Evolutionary conservation across 192 early-diverging fungal genomes (phyloP).

Genomic region (Bifiguratus adelaidae): DNA sequence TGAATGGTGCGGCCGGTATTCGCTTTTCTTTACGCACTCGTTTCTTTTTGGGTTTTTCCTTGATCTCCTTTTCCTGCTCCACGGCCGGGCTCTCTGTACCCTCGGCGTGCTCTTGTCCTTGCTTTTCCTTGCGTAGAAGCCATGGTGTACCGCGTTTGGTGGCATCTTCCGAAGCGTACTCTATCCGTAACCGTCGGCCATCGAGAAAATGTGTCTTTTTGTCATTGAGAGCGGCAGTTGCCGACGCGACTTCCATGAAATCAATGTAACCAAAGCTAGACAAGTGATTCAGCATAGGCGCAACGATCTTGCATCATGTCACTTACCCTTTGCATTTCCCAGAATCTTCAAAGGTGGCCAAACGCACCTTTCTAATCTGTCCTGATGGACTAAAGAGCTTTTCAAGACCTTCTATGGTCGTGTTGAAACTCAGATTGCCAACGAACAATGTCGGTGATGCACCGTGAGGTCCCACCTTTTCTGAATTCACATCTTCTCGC

Average conservation of each 20-base stretch:
- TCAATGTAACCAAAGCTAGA: conserved; percentile 59
- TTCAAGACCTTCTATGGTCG: conserved; percentile 35
- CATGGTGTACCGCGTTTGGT: conserved; percentile 56
- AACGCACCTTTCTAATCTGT: conserved; percentile 50
- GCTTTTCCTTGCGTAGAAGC: conserved; percentile 32
- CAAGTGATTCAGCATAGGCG: background rate
- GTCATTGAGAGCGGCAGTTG: conserved; percentile 49
- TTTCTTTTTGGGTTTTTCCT: conserved; percentile 14
- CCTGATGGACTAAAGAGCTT: conserved; percentile 50
- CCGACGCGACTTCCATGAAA: conserved; percentile 46
- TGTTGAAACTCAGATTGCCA: conserved; percentile 52
- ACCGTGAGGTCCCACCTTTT: conserved; percentile 8
- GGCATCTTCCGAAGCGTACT: conserved; percentile 58
- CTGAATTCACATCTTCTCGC: conserved; percentile 10
- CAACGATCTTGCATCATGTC: background rate
- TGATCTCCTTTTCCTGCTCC: conserved; percentile 16
- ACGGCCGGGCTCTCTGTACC: conserved; percentile 12
- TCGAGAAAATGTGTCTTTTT: conserved; percentile 40
- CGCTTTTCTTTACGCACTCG: conserved; percentile 4
- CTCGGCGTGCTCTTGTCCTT: conserved; percentile 7
- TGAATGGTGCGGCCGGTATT: conserved; percentile 6
- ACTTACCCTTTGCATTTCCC: conserved; percentile 66
- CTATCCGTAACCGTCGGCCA: conserved; percentile 45
- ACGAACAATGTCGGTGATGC: conserved; percentile 57
- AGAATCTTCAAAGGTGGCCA: conserved; percentile 65